phyloP scores from a whole-genome alignment of 225 moss, liverwort and hornwort species.

The Sphagnum contortum region DNA sequence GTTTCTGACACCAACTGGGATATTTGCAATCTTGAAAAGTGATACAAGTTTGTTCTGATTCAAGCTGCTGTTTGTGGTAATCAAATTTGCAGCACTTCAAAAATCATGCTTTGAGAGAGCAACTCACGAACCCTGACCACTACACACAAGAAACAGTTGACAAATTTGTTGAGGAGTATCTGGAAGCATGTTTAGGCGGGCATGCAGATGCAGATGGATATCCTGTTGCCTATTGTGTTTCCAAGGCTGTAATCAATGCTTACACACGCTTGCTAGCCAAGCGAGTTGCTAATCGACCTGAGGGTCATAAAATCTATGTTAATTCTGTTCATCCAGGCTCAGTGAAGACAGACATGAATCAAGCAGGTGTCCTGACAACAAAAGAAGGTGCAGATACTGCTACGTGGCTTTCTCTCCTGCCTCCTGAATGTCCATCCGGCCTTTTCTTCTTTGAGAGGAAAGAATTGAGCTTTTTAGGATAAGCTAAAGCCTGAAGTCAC shows the following conservation, averaged over 20 bases:
- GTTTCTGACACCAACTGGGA: too few species aligned
- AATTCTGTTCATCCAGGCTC: conserved; percentile 16
- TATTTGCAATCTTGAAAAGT: too few species aligned
- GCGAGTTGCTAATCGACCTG: conserved; percentile 2
- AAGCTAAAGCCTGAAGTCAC: neutral
- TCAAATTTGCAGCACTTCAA: conserved; percentile 10
- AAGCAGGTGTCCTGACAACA: conserved; percentile 2
- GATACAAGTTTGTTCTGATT: too few species aligned
- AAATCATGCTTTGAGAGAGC: conserved; percentile 24
- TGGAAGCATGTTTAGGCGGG: conserved; percentile 22
- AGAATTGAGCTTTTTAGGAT: neutral
- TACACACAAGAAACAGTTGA: too few species aligned
- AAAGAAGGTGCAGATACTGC: conserved; percentile 20
- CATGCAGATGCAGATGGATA: conserved; percentile 35
- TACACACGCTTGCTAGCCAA: conserved; percentile 21
- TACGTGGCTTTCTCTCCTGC: conserved; percentile 26
- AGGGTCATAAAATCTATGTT: conserved; percentile 19
- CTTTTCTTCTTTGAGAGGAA: conserved; percentile 2
- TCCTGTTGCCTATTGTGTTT: conserved; percentile 14
- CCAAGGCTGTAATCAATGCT: conserved; percentile 26
- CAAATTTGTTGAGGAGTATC: conserved; percentile 18
- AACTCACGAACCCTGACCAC: conserved; percentile 25
- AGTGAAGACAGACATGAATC: conserved; percentile 13
- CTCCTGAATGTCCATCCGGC: conserved; percentile 6
- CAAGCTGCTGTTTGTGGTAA: too few species aligned